phyloP scores from a whole-genome alignment of 2,329 filamentous ascomycete genomes.

The Macroventuria anomochaeta region DNA sequence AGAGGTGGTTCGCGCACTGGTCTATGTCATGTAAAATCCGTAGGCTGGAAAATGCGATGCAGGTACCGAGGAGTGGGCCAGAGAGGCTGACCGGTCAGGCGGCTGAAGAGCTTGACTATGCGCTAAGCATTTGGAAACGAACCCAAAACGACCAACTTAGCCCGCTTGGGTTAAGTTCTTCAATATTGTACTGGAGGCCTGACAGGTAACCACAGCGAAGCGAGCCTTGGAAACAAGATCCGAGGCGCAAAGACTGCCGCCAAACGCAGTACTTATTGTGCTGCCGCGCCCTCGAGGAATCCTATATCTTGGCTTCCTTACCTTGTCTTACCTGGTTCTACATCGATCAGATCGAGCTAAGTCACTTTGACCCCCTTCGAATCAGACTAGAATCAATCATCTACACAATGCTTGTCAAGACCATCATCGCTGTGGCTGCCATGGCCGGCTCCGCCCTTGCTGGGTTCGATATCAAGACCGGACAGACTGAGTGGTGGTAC shows the following conservation, averaged over 20 bases:
- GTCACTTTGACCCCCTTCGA: neutral
- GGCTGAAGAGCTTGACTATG: conserved; percentile 7
- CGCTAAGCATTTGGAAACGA: conserved; percentile 11
- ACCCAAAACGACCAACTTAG: conserved; percentile 2
- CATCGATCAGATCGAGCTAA: neutral
- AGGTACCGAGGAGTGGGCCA: conserved; percentile 4
- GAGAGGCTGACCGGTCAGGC: conserved; percentile 15
- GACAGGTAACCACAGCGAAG: conserved; percentile 14
- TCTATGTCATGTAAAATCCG: conserved; percentile 7
- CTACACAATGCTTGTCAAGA: conserved; percentile 2
- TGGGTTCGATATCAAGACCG: conserved; percentile 10
- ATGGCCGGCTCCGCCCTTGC: conserved; percentile 9
- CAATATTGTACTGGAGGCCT: conserved; percentile 19
- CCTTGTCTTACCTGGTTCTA: neutral
- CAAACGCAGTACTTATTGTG: conserved; percentile 6
- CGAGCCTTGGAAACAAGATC: conserved; percentile 2
- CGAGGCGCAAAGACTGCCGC: conserved; percentile 6
- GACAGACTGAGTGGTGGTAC: conserved; percentile 2
- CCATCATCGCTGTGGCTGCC: neutral
- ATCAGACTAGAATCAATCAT: neutral
- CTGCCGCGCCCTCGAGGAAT: neutral
- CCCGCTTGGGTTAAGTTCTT: conserved; percentile 1
- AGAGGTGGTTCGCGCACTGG: conserved; percentile 19
- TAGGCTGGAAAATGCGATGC: conserved; percentile 10
- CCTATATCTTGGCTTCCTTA: neutral